Conservation (phyloP, 2,329 filamentous ascomycete species). For the Colletotrichum melonis region DNA sequence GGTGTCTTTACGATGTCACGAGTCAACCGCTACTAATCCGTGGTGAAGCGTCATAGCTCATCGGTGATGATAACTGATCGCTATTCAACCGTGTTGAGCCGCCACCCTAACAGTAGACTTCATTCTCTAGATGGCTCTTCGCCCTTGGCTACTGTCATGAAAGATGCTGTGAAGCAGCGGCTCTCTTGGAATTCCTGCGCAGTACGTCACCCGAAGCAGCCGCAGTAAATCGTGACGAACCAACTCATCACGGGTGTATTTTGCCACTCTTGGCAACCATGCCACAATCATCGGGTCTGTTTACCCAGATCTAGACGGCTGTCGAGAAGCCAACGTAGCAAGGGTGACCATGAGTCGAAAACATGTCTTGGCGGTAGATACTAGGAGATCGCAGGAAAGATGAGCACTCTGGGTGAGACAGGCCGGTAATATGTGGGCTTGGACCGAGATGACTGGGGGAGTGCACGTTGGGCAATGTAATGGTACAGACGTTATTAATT, state of each 20-base stretch:
- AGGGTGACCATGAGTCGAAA: neutral
- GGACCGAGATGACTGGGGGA: neutral
- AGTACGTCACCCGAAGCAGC: neutral
- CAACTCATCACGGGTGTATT: neutral
- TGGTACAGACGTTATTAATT: neutral
- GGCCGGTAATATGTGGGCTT: neutral
- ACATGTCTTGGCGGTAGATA: neutral
- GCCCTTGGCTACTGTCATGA: neutral
- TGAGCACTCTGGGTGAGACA: slow-evolving; percentile 10
- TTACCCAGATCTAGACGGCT: neutral
- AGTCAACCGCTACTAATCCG: neutral
- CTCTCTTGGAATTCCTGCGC: neutral
- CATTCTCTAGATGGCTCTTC: neutral
- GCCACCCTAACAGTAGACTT: neutral
- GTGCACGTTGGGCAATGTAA: neutral
- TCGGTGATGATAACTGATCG: neutral
- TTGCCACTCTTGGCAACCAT: neutral
- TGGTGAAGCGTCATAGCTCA: neutral
- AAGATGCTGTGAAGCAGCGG: neutral
- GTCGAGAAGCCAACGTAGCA: neutral
- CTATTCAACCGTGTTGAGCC: neutral
- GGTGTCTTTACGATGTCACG: neutral
- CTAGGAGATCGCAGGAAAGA: neutral
- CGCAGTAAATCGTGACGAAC: neutral
- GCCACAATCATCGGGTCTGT: neutral